Evolutionary conservation across 2,329 filamentous ascomycete species (phyloP).

Genomic region (Cylindrodendrum hubeiense): DNA sequence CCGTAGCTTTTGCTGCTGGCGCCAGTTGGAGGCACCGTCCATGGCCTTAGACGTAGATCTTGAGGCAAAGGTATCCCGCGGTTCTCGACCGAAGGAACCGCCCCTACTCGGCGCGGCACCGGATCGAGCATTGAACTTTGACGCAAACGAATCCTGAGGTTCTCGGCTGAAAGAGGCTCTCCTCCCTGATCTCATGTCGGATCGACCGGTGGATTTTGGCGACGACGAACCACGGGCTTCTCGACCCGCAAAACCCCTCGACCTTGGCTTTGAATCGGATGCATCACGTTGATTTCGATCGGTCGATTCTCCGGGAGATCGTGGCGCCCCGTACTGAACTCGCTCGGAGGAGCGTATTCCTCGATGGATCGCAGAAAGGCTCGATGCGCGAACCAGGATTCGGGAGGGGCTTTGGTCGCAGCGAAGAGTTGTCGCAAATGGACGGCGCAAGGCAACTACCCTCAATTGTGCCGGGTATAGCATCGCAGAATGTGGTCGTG

Average conservation of each 20-base stretch:
- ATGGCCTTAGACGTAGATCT: conserved; percentile 46
- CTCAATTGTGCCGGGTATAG: conserved; percentile 38
- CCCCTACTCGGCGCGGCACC: not conserved
- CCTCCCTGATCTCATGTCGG: not conserved
- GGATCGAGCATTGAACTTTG: conserved; percentile 37
- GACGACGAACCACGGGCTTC: conserved; percentile 26
- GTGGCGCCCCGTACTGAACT: conserved; percentile 43
- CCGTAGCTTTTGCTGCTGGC: conserved; percentile 59
- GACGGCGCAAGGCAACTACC: conserved; percentile 35
- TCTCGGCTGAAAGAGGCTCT: conserved; percentile 18
- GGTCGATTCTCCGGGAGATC: conserved; percentile 12
- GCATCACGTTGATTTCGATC: conserved; percentile 6
- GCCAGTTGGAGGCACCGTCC: conserved; percentile 45
- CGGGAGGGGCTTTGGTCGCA: conserved; percentile 27
- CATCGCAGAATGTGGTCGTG: conserved; percentile 44
- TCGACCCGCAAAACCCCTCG: conserved; percentile 2
- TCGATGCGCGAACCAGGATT: conserved; percentile 44
- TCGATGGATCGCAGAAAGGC: conserved; percentile 76
- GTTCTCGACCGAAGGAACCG: conserved; percentile 13
- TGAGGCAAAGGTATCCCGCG: conserved; percentile 30
- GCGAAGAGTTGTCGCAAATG: conserved; percentile 25
- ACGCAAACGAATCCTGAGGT: conserved; percentile 30
- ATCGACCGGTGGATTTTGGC: not conserved
- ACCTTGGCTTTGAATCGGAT: conserved; percentile 1
- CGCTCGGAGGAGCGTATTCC: conserved; percentile 68